Evolutionary conservation across 2,329 filamentous ascomycete species (phyloP).

Genomic region (Cercospora sesami): DNA sequence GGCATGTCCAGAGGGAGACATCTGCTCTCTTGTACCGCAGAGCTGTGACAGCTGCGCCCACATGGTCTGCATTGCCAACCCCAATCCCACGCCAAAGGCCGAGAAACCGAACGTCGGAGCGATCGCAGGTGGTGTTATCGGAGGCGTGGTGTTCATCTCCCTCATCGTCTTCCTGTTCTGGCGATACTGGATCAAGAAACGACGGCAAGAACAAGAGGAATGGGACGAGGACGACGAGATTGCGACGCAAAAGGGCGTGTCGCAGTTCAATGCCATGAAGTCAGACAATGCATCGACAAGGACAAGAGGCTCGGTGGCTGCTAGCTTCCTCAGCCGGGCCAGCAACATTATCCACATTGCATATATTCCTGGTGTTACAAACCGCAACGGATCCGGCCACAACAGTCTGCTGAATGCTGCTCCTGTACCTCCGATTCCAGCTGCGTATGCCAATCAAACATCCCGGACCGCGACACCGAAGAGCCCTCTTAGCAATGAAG

Average conservation of each 20-base stretch:
- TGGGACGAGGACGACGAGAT: constrained; percentile 59
- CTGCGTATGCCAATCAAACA: constrained; percentile 42
- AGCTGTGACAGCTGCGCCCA: constrained; percentile 62
- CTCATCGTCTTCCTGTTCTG: constrained; percentile 77
- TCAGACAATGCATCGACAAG: constrained; percentile 74
- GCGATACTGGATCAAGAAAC: constrained; percentile 82
- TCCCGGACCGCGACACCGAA: constrained; percentile 54
- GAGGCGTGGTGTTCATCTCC: constrained; percentile 74
- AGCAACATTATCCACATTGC: constrained; percentile 99
- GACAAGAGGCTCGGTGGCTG: constrained; percentile 80
- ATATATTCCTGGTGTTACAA: constrained; percentile 89
- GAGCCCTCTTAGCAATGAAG: constrained; percentile 50
- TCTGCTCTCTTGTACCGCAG: constrained; percentile 60
- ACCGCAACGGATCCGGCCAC: constrained; percentile 71
- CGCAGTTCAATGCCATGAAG: constrained; percentile 59
- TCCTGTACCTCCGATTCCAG: constrained; percentile 90
- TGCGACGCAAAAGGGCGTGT: constrained; percentile 54
- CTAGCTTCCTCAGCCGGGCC: constrained; percentile 89
- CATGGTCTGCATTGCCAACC: constrained; percentile 55
- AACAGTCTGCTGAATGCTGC: constrained; percentile 49
- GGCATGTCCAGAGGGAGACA: constrained; percentile 55
- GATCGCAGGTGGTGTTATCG: constrained; percentile 88
- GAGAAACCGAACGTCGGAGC: constrained; percentile 70
- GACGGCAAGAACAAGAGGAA: constrained; percentile 59
- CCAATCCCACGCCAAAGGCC: constrained; percentile 39